Evolutionary conservation across 2,329 filamentous ascomycete species (phyloP).

Genomic region (Ophiocordyceps camponoti-floridani): DNA sequence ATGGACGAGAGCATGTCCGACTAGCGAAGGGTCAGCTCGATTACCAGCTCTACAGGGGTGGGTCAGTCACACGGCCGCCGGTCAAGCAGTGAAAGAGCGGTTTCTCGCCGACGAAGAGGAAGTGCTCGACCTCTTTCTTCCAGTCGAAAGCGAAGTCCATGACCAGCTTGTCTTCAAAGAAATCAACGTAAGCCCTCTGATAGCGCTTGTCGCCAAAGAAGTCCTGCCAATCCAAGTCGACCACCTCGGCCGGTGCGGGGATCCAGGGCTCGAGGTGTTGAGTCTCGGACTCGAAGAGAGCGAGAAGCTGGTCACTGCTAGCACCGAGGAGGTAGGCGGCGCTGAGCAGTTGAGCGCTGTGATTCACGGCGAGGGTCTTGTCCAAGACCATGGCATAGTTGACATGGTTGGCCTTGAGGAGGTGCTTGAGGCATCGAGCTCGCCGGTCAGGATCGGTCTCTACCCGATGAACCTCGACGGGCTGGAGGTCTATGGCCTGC

Average conservation of each 20-base stretch:
- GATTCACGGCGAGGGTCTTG: slow-evolving; percentile 60
- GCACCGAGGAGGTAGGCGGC: slow-evolving; percentile 79
- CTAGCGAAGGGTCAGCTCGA: slow-evolving; percentile 22
- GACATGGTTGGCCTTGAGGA: slow-evolving; percentile 80
- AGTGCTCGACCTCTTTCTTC: slow-evolving; percentile 59
- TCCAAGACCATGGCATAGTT: slow-evolving; percentile 76
- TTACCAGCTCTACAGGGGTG: background rate
- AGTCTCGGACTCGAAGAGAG: slow-evolving; percentile 63
- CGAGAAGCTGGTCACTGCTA: slow-evolving; percentile 51
- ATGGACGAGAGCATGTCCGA: slow-evolving; percentile 86
- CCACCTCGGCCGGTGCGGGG: slow-evolving; percentile 71
- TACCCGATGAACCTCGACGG: slow-evolving; percentile 59
- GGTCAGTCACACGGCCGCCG: slow-evolving; percentile 44
- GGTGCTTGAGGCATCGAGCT: slow-evolving; percentile 70
- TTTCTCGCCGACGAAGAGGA: slow-evolving; percentile 53
- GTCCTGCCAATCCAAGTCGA: slow-evolving; percentile 69
- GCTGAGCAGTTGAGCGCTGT: slow-evolving; percentile 63
- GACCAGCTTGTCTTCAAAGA: slow-evolving; percentile 83
- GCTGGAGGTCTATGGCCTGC: slow-evolving; percentile 32
- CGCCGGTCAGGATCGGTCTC: slow-evolving; percentile 67
- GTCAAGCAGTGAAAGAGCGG: slow-evolving; percentile 71
- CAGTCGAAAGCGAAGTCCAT: slow-evolving; percentile 62
- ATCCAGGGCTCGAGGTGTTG: slow-evolving; percentile 61
- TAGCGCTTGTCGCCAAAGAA: slow-evolving; percentile 65
- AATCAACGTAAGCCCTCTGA: slow-evolving; percentile 83